Evolutionary conservation across 1,284 basidiomycete genomes (phyloP), one percentile per base, ranked within the genome.

Genomic region (Ustilago xerochloae): DNA sequence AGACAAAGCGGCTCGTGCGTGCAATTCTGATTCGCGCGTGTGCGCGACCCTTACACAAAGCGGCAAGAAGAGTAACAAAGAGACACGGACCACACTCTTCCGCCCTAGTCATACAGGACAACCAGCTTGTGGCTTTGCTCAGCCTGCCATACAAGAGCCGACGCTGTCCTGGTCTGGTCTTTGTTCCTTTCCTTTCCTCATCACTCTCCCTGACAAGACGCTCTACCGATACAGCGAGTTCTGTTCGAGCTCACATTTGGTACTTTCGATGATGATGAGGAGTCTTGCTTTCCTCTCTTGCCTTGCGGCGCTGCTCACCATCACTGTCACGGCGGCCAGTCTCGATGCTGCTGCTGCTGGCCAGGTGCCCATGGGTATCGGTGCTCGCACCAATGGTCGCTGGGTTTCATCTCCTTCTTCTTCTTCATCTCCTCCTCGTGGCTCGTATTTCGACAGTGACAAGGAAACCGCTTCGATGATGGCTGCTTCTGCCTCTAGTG

Each of bases 331-430:
- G 20, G 60, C 64, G 33, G 70, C 64, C 32, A 61, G 33, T 4
- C 36, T 64, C 50, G 57, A 73, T 18, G 58, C 51, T 43, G 10
- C 41, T 18, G 58, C 51, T 43, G 10, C 41, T 45, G 56, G 33
- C 32, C 67, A 75, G 28, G 33, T 75, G 45, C 51, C 49, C 36
- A 74, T 65, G 62, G 58, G 55, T 30, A 50, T 63, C 51, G 65
- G 60, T 39, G 61, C 60, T 35, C 56, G 55, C 6, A 57, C 60
- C 24, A 67, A 60, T 39, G 50, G 46, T 46, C 61, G 59, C 26
- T 67, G 59, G 60, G 43, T n/a, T n/a, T n/a, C n/a, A n/a, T n/a
- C n/a, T n/a, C n/a, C n/a, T n/a, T n/a, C n/a, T n/a, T n/a, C n/a
- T n/a, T n/a, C n/a, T n/a, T n/a, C 51, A n/a, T 24, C 35, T 18